These are phyloP conservation scores for Solanum dulcamara DNA, from an alignment of 257 asterid genomes.

Conservation along the genomic window DNA sequence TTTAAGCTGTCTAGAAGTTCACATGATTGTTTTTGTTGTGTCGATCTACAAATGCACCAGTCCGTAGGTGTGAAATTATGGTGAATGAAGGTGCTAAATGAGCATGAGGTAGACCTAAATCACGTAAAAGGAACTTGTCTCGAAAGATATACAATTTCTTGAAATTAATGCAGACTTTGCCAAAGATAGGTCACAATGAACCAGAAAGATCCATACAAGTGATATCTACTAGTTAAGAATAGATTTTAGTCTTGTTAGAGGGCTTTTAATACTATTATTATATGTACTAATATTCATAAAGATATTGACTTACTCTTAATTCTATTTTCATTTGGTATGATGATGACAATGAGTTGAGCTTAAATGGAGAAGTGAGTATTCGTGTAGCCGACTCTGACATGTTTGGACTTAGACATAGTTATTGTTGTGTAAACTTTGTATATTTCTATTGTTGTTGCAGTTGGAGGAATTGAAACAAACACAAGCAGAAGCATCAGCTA, in stretches of 20 bases:
- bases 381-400: background rate
- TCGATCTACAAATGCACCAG: background rate
- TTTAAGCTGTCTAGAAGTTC: background rate
- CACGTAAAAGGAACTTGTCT: background rate
- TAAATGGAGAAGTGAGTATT: background rate
- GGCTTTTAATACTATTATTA: no score
- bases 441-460: constrained; percentile 27
- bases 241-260: background rate
- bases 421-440: background rate
- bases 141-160: background rate
- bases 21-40: background rate
- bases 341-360: background rate
- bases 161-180: background rate
- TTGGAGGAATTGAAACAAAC: constrained; percentile 43
- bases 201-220: background rate
- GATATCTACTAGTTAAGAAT: background rate
- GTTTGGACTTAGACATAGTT: background rate
- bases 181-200: background rate
- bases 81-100: background rate
- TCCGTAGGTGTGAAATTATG: background rate
- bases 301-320: no score
- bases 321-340: background rate
- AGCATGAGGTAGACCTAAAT: background rate
- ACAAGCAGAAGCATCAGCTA: constrained; percentile 23
- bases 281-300: no score